Base-by-base conservation (phyloP, 257 asterid genomes). In the Craterostigma plantagineum region DNA sequence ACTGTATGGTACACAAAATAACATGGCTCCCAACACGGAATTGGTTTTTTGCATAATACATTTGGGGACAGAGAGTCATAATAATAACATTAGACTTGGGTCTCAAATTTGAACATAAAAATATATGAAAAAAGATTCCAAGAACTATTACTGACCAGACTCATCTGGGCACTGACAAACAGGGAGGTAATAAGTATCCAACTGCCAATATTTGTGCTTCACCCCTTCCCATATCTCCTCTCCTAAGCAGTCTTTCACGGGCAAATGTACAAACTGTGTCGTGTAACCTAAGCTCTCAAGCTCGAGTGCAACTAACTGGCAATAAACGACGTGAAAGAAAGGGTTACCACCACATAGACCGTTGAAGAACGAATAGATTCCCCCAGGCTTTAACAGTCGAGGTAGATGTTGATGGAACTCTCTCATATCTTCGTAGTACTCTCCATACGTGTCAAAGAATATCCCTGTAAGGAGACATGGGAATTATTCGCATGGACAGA, bases 391-490 rank as follows among this genome's bases (percentile, higher is more conserved):
- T 66, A 87, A 50, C 47, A 87, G 45, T 43, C 51, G 58, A 7
- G 86, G 86, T 39, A 87, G 98, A 65, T 76, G 81, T 48, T 70
- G 79, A 55, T 87, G 98, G 53, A 87, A 87, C 60, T 87, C 86
- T 53, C 84, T 66, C 94, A 86, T 61, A 57, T 87, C 98, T 63
- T 87, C 98, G 43, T 87, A 87, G 64, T 82, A 87, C 58, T 87
- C 98, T 27, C 98, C 95, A 11, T 82, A 87, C 3, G 98, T 87
- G 67, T 87, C 95, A 40, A 87, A 87, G 68, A 87, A 87, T 66
- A 87, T 79, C 36, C 98, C 98, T 87, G n/a, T 11, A 51, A 56
- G 43, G 37, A 12, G 40, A 3, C 34, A 9, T 17, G n/a, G 47
- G 35, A 45, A 15, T 52, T 46, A 9, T 38, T 17, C 11, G 43